Base-by-base conservation (phyloP, 352 stramenopile species). In the Globisporangium nunn region DNA sequence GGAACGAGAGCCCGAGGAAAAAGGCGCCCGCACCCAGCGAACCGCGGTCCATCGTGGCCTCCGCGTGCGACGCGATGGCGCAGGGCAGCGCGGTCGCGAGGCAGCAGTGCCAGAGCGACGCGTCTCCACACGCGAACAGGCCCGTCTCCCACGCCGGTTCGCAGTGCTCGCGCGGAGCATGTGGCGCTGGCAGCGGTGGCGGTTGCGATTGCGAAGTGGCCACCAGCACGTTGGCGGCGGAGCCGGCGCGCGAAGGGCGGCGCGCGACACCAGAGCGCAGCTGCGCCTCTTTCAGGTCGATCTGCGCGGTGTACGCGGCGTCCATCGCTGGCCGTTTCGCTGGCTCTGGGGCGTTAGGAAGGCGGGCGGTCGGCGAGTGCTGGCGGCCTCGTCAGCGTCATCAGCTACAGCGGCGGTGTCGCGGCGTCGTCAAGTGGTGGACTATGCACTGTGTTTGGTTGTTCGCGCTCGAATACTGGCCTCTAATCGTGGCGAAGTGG, bases 11-110 rank as follows among this genome's bases (percentile, higher is more conserved):
- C 14, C 54, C 54, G 31, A 60, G 23, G 23, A 60, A 48, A 23
- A 60, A 60, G 6, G 54, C 54, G 14, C 54, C 54, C 7, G 53
- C 8, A 1, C 54, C 54, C 23, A 33, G 53, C 35, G 46, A 41
- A 6, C 54, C 41, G 14, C 54, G 54, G 28, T 60, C 54, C 45
- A 60, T 53, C 54, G 33, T 60, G n/a, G 54, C 54, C 33, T 60
- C 54, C 3, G 40, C 44, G 46, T 60, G 44, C 45, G 54, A 60
- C 45, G 54, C 54, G 35, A 60, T 54, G 18, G 54, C 54, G 28
- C 54, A 60, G 10, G 54, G 54, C 23, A 60, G 46, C 46, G 53
- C 54, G 23, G 48, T 18, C 10, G 35, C 54, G n/a, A 60, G 23
- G 46, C 50, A 60, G 54, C 54, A 60, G 54, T 60, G 54, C 33